These are phyloP conservation scores for cucumber (Cucumis sativus) DNA, from an alignment of 306 rosid genomes.

Conservation along the genomic window DNA sequence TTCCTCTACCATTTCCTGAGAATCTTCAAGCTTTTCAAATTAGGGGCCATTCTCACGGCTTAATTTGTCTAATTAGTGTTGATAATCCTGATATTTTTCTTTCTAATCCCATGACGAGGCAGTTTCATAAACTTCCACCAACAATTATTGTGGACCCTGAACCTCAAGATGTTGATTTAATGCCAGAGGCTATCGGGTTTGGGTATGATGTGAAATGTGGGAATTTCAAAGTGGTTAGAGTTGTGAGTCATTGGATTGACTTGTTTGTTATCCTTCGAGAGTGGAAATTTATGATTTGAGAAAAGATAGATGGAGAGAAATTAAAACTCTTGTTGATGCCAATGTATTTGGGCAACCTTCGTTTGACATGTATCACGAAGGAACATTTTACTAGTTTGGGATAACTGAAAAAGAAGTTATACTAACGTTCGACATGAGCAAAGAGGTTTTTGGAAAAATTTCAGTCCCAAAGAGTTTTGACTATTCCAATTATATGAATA, in stretches of 20 bases:
- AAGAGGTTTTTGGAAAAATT: background rate
- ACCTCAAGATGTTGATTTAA: no score
- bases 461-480: background rate
- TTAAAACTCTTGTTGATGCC: background rate
- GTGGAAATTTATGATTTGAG: background rate
- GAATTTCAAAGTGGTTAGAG: background rate
- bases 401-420: background rate
- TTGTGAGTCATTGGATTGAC: no score
- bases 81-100: background rate
- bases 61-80: background rate
- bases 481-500: no score
- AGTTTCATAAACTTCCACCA: no score
- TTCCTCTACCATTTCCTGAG: background rate
- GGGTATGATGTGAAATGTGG: background rate
- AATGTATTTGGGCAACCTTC: background rate
- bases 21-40: background rate
- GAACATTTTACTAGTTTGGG: background rate
- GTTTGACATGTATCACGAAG: background rate
- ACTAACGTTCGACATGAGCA: background rate
- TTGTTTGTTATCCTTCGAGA: no score
- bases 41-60: background rate
- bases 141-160: no score
- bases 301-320: background rate
- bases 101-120: background rate
- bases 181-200: background rate